Evolutionary conservation across 768 basidiomycete genomes (phyloP).

Genomic region (Calvatia gigantea): DNA sequence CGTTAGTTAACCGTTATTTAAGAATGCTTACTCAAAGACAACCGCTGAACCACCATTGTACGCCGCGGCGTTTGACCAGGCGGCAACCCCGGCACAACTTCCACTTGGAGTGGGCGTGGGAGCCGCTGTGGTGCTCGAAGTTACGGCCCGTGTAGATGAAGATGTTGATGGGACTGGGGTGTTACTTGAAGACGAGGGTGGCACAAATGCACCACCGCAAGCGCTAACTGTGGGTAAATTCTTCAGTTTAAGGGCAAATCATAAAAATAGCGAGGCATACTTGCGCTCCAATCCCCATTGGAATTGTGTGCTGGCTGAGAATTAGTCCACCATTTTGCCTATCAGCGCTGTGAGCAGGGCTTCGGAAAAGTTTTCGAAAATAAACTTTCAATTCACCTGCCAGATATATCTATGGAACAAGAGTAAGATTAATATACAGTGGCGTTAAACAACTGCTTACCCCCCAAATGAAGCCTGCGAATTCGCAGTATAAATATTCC

Average conservation of each 20-base stretch:
- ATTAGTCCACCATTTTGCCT: conserved; percentile 63
- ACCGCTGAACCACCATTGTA: conserved; percentile 54
- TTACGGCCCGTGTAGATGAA: conserved; percentile 14
- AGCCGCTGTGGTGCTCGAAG: conserved; percentile 18
- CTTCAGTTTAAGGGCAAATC: neutral
- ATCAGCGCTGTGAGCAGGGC: neutral
- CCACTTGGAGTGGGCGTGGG: conserved; percentile 29
- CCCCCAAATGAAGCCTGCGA: conserved; percentile 52
- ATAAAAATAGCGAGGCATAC: conserved; percentile 31
- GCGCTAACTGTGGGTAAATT: conserved; percentile 43
- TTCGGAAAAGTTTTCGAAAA: neutral
- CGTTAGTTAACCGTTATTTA: conserved; percentile 1
- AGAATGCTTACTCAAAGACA: conserved; percentile 42
- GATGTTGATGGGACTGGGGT: conserved; percentile 19
- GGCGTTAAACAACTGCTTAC: conserved; percentile 27
- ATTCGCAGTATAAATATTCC: conserved; percentile 48
- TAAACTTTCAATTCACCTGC: conserved; percentile 45
- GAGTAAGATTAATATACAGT: neutral
- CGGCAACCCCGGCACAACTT: conserved; percentile 43
- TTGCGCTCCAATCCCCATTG: conserved; percentile 62
- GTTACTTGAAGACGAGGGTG: conserved; percentile 11
- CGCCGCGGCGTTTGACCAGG: conserved; percentile 44
- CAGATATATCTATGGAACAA: conserved; percentile 50
- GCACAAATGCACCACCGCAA: conserved; percentile 27
- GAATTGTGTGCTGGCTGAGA: conserved; percentile 42